phyloP scores from a whole-genome alignment of 2,329 filamentous ascomycete species.

The Nothophoma quercina region DNA sequence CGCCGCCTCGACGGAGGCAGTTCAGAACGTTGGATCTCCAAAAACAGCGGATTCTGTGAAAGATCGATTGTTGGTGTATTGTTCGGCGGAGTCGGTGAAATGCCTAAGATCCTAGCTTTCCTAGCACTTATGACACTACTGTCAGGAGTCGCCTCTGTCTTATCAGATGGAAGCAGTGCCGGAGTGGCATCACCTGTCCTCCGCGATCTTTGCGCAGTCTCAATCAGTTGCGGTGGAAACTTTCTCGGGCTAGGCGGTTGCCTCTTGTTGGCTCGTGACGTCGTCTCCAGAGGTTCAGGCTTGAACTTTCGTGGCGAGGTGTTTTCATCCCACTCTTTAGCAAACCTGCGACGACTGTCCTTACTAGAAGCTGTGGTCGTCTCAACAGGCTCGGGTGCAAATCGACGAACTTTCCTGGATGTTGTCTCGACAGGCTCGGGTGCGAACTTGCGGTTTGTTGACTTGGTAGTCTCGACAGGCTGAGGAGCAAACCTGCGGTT shows the following conservation, averaged over 20 bases:
- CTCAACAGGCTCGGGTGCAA: constrained; percentile 38
- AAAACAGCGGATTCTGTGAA: constrained; percentile 42
- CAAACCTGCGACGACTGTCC: constrained; percentile 40
- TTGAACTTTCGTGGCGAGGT: constrained; percentile 36
- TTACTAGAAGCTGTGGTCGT: constrained; percentile 31
- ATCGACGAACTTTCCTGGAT: constrained; percentile 52
- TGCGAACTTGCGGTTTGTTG: constrained; percentile 59
- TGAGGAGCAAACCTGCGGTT: constrained; percentile 58
- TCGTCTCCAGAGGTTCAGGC: constrained; percentile 40
- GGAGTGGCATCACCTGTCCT: constrained; percentile 70
- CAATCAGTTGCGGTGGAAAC: constrained; percentile 82
- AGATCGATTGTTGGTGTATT: constrained; percentile 46
- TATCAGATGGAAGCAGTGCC: constrained; percentile 70
- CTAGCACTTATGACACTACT: constrained; percentile 31
- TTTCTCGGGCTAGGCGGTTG: constrained; percentile 48
- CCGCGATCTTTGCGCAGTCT: constrained; percentile 76
- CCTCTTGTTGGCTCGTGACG: constrained; percentile 30
- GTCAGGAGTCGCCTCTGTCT: constrained; percentile 73
- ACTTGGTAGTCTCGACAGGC: constrained; percentile 72
- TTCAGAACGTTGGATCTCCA: constrained; percentile 47
- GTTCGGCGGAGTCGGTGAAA: constrained; percentile 53
- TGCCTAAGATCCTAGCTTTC: constrained; percentile 54
- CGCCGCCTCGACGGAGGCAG: constrained; percentile 42
- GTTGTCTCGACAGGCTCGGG: constrained; percentile 49
- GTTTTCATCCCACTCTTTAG: constrained; percentile 36